A percentile compares a stretch with the other conserved stretches of the same genome.
Evolutionary conservation across 345 rosid genomes (phyloP).

Genomic region (Ailanthus altissimus): DNA sequence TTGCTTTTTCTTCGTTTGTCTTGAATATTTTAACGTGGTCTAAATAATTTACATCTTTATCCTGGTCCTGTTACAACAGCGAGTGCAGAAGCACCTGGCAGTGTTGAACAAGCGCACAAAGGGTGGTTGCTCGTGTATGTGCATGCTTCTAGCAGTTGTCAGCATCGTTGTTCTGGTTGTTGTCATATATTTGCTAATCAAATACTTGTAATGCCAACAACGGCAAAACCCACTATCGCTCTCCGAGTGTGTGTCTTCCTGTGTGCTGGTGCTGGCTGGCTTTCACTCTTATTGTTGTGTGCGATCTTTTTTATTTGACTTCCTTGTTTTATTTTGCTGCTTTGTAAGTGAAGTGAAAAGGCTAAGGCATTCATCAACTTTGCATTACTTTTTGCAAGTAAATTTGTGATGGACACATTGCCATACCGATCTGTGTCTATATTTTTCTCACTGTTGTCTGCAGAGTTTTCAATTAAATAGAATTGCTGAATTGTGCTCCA

Average conservation of each 20-base stretch:
- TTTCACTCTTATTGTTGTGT: constrained; percentile 5
- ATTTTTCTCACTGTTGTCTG: neutral
- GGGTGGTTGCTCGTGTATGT: constrained; percentile 90
- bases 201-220: constrained; percentile 55
- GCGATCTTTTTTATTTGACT: constrained; percentile 13
- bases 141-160: constrained; percentile 71
- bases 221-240: neutral
- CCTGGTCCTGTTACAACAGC: constrained; percentile 43
- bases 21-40: neutral
- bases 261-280: constrained; percentile 17
- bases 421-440: neutral
- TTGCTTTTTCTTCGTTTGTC: neutral
- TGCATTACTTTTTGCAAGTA: neutral
- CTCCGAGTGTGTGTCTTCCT: constrained; percentile 7
- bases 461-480: neutral
- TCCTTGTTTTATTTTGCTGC: constrained; percentile 1
- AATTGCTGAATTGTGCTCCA: neutral
- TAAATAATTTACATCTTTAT: constrained; percentile 2
- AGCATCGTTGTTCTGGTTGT: constrained; percentile 82
- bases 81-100: constrained; percentile 92
- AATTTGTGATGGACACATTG: neutral
- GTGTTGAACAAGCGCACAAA: constrained; percentile 84
- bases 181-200: constrained; percentile 63
- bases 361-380: constrained; percentile 9
- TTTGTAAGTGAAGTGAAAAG: constrained; percentile 4